Conservation (phyloP, 345 rosid species). For the Crucihimalaya himalaica region DNA sequence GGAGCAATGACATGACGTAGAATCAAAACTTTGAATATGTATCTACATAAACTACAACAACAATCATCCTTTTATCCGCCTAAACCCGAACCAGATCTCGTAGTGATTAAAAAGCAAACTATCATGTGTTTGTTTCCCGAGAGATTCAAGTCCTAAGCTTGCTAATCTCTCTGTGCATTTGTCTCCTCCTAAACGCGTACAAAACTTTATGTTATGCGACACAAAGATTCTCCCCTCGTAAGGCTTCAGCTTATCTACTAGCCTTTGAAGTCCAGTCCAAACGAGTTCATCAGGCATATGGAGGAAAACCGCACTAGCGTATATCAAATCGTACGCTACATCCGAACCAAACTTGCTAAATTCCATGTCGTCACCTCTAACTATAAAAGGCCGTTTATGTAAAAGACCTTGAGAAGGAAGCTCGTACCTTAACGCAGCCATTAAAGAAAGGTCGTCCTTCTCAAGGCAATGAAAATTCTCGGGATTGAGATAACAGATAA, state of each 20-base stretch:
- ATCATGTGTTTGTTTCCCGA: conserved; percentile 72
- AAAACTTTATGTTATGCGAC: conserved; percentile 85
- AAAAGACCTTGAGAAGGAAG: conserved; percentile 92
- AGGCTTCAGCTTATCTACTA: conserved; percentile 66
- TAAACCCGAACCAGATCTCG: conserved; percentile 87
- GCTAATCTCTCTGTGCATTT: conserved; percentile 68
- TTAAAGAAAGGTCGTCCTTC: conserved; percentile 84
- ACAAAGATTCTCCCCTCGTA: conserved; percentile 80
- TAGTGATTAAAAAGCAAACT: conserved; percentile 90
- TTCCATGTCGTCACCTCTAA: conserved; percentile 84
- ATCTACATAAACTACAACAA: background rate
- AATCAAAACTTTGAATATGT: background rate
- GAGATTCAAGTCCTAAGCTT: conserved; percentile 66
- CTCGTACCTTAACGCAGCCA: conserved; percentile 89
- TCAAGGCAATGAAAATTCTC: conserved; percentile 79
- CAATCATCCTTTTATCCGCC: conserved; percentile 51
- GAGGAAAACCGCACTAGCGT: conserved; percentile 89
- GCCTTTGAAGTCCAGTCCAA: conserved; percentile 81
- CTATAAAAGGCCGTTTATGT: conserved; percentile 72
- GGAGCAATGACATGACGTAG: background rate
- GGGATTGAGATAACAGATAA: conserved; percentile 66
- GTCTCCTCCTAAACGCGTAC: conserved; percentile 72
- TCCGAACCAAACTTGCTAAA: conserved; percentile 63
- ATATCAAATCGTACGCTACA: conserved; percentile 68
- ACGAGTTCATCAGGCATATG: conserved; percentile 90